These are phyloP conservation scores for Parietaria judaica DNA, from an alignment of 306 rosid species.

Conservation along the genomic window DNA sequence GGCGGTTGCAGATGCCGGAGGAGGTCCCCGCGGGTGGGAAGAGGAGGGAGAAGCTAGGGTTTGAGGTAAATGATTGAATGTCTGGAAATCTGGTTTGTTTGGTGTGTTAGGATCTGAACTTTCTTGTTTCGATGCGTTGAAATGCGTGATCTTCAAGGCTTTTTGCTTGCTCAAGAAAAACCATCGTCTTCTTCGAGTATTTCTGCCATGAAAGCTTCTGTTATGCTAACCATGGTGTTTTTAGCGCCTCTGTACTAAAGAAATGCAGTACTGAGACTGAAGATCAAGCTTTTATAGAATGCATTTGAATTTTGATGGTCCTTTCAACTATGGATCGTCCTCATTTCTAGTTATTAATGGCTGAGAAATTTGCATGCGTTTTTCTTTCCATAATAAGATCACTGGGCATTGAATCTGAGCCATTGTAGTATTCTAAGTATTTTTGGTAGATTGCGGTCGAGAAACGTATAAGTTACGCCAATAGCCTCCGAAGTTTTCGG, in stretches of 20 bases:
- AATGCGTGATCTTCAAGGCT: constrained; percentile 18
- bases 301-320: not conserved
- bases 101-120: constrained; percentile 21
- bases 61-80: constrained; percentile 33
- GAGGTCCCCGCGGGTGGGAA: constrained; percentile 18
- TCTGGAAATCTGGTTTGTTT: not conserved
- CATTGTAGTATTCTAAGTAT: constrained; percentile 10
- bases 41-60: constrained; percentile 32
- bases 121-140: constrained; percentile 10
- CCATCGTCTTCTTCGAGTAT: not conserved
- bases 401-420: constrained; percentile 2
- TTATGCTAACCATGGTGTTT: no score
- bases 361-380: not conserved
- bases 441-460: not conserved
- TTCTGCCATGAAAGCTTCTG: no score
- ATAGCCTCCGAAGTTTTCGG: constrained; percentile 8
- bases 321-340: not conserved
- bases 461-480: constrained; percentile 9
- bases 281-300: constrained; percentile 1
- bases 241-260: not conserved
- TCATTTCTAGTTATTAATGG: constrained; percentile 1
- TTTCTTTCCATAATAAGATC: constrained; percentile 8
- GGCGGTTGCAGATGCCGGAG: constrained; percentile 80
- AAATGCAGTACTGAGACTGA: not conserved
- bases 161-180: constrained; percentile 12